Base-by-base conservation (phyloP, 2,329 filamentous ascomycete genomes). In the Xylariales sp. region DNA sequence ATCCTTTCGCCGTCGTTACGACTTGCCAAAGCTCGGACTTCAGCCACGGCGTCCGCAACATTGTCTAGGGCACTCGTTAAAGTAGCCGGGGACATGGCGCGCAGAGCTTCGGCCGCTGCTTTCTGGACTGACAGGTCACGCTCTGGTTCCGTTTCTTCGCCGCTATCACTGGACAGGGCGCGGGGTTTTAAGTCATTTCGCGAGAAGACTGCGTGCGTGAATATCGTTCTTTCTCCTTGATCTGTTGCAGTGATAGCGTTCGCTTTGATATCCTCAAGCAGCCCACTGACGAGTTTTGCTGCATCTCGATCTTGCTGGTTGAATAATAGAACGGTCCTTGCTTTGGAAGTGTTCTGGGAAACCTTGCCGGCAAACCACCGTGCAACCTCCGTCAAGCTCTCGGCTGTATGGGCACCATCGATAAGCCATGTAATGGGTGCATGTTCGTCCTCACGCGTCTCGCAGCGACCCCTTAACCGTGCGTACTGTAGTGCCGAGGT, bases 301-400 rank as follows among this genome's bases (percentile, higher is more conserved):
- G 92, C 92, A 75, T 97, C 90, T 39, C 94, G 88, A 9, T 93
- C 93, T 76, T 97, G 93, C 79, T 97, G 95, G 79, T 97, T 97
- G 84, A 98, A 98, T 55, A 98, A 86, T 53, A 98, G 82, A 0
- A 93, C 83, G 5, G 81, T 78, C 52, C 83, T 60, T 7, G 77
- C 76, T 0, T 69, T 66, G 23, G 3, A 0, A 9, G 23, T 9
- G 5, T 39, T 30, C 3, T 12, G 8, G 0, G 63, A 49, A 9
- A 68, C 45, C 76, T 84, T 81, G 7, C 80, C 80, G 1, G 87
- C 87, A 74, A 95, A 95, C 94, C 94, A 97, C 71, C 83, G 84
- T 3, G 89, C 93, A 10, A 92, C 91, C 49, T 93, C 86, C 60
- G 88, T 85, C 70, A 97, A 89, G 73, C 93, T 97, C 73, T 97